Conservation (phyloP, 495 filamentous ascomycete genomes). For the Podospora australis region DNA sequence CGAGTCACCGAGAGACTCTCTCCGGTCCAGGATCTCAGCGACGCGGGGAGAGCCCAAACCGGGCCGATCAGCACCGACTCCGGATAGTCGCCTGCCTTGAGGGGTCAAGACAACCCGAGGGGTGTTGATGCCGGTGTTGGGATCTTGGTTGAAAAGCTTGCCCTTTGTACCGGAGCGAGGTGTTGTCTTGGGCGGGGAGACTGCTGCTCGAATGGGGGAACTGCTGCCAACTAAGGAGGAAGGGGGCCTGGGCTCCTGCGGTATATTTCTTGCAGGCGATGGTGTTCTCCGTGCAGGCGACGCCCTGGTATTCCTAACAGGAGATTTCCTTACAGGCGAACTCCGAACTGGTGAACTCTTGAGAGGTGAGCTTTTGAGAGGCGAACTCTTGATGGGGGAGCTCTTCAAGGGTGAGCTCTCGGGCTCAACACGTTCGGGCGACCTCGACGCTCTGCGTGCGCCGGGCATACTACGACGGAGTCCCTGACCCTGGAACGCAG, state of each 20-base stretch:
- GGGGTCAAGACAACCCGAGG: conserved; percentile 63
- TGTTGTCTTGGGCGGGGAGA: conserved; percentile 18
- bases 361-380: background rate
- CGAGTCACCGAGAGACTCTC: conserved; percentile 63
- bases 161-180: conserved; percentile 26
- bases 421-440: conserved; percentile 2
- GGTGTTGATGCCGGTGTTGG: conserved; percentile 50
- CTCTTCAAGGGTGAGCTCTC: conserved; percentile 2
- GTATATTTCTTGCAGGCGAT: conserved; percentile 9
- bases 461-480: conserved; percentile 41
- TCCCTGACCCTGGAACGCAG: conserved; percentile 47
- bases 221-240: conserved; percentile 27
- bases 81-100: conserved; percentile 56
- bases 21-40: conserved; percentile 63
- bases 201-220: conserved; percentile 25
- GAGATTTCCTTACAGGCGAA: conserved; percentile 3
- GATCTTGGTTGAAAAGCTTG: conserved; percentile 52
- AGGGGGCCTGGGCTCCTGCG: conserved; percentile 7
- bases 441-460: conserved; percentile 28
- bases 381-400: conserved; percentile 30
- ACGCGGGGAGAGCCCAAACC: conserved; percentile 76
- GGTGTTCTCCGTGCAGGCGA: conserved; percentile 6
- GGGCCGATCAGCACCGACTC: conserved; percentile 65
- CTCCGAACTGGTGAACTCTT: conserved; percentile 8
- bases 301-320: conserved; percentile 1